These are phyloP conservation scores for Puccinellia tenuiflora DNA, from an alignment of 176 grass and related monocot genomes.

Conservation along the genomic window DNA sequence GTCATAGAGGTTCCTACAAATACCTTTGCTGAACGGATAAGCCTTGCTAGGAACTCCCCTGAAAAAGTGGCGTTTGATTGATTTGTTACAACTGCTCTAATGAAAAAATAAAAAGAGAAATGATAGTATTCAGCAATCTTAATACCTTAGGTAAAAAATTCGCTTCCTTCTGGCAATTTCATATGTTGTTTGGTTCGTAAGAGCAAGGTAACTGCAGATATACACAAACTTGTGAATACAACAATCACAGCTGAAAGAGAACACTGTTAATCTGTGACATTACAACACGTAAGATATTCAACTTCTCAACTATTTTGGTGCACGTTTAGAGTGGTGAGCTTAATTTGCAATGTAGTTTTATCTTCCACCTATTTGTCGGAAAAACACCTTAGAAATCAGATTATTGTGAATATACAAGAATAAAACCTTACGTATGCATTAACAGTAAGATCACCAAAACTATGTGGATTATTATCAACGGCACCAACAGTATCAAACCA, in stretches of 20 bases:
- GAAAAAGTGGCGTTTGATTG: slow-evolving; percentile 8
- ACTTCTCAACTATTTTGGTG: slow-evolving; percentile 1
- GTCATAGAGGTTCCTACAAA: slow-evolving; percentile 57
- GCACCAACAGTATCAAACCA: slow-evolving; percentile 45
- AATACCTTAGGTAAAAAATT: slow-evolving; percentile 81
- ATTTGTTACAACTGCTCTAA: not conserved
- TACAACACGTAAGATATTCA: not conserved
- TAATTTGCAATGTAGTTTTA: not conserved
- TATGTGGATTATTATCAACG: slow-evolving; percentile 67
- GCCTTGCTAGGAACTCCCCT: slow-evolving; percentile 70
- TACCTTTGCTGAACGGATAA: slow-evolving; percentile 75
- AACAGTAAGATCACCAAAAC: slow-evolving; percentile 59
- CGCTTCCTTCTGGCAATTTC: slow-evolving; percentile 78
- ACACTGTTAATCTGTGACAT: not conserved
- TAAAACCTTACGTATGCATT: slow-evolving; percentile 69
- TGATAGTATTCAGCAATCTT: not conserved
- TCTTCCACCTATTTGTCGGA: not conserved
- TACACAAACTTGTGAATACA: not conserved
- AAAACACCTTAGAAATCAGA: not conserved
- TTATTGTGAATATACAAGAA: not conserved
- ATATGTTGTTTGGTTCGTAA: slow-evolving; percentile 95
- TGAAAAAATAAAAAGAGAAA: not conserved
- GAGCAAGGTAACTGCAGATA: slow-evolving; percentile 59
- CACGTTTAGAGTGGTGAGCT: not conserved
- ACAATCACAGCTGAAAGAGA: not conserved